These are phyloP conservation scores for Fusarium xylarioides DNA, from an alignment of 2,329 filamentous ascomycete genomes.

Conservation along the genomic window DNA sequence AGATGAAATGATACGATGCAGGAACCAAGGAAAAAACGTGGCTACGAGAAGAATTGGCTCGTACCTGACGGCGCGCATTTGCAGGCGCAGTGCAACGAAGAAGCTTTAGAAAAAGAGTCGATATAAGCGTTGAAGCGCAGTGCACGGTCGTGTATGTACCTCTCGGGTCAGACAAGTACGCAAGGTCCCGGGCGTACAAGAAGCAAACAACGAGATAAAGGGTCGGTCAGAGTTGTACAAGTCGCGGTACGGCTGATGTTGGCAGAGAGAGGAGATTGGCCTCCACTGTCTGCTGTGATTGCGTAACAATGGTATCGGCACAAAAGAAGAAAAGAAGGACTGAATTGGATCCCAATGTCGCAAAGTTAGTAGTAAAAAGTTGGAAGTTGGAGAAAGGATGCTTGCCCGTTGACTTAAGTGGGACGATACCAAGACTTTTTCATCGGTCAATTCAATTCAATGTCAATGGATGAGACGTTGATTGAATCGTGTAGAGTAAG, in stretches of 20 bases:
- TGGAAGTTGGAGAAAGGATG: slow-evolving; percentile 21
- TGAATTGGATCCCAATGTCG: not conserved
- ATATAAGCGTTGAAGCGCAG: slow-evolving; percentile 17
- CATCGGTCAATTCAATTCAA: not conserved
- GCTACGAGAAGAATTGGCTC: slow-evolving; percentile 7
- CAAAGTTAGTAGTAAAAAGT: slow-evolving; percentile 21
- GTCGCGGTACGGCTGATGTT: not conserved
- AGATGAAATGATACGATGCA: slow-evolving; percentile 1
- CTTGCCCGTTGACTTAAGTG: slow-evolving; percentile 19
- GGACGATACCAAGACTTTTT: slow-evolving; percentile 23
- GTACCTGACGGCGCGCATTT: slow-evolving; percentile 34
- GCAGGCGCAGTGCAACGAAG: slow-evolving; percentile 27
- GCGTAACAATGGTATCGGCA: not conserved
- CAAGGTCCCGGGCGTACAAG: slow-evolving; percentile 26
- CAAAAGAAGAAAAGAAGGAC: not conserved
- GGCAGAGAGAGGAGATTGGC: not conserved
- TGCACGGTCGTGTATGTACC: slow-evolving; percentile 10
- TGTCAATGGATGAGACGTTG: not conserved
- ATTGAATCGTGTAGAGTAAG: not conserved
- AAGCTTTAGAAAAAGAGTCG: not conserved
- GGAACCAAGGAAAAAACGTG: not conserved
- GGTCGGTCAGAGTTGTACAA: slow-evolving; percentile 9
- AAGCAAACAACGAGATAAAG: slow-evolving; percentile 20
- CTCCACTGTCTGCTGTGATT: not conserved
- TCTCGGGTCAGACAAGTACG: slow-evolving; percentile 18